Percentiles rank a stretch among this genome's conserved stretches.
phyloP scores from a whole-genome alignment of 2,329 filamentous ascomycete genomes.

The Ramichloridium luteum region DNA sequence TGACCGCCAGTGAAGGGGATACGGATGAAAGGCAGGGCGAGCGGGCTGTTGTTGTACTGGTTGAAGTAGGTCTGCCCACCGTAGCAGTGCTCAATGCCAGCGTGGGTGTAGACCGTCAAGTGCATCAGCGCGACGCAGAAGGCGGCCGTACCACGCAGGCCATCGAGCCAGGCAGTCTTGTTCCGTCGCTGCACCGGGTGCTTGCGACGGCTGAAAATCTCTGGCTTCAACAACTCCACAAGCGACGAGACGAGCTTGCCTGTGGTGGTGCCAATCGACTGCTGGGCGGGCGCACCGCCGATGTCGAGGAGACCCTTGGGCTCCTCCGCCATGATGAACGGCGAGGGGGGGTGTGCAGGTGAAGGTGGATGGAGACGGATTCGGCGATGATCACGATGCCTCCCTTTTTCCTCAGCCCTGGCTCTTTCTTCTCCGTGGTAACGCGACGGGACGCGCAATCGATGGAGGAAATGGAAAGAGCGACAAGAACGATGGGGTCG shows the following conservation, averaged over 20 bases:
- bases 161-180: conserved; percentile 48
- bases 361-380: background rate
- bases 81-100: conserved; percentile 31
- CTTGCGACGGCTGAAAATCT: conserved; percentile 5
- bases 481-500: too few relatives aligned
- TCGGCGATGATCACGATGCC: too few relatives aligned
- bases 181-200: background rate
- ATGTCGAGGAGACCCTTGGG: conserved; percentile 1
- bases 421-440: too few relatives aligned
- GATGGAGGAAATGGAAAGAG: too few relatives aligned
- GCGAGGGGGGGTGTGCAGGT: background rate
- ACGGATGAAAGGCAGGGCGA: conserved; percentile 45
- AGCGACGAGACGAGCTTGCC: conserved; percentile 2
- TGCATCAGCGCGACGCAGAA: conserved; percentile 54
- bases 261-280: background rate
- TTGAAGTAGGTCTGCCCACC: conserved; percentile 17
- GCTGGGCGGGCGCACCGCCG: background rate
- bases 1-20: conserved; percentile 50
- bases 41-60: conserved; percentile 32
- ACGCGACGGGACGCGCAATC: too few relatives aligned
- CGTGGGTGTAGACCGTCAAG: conserved; percentile 44
- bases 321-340: background rate
- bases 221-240: conserved; percentile 5
- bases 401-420: too few relatives aligned
- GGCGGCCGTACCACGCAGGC: conserved; percentile 53